Conservation (phyloP, 2,329 filamentous ascomycete species). For the Microsporum canis region DNA sequence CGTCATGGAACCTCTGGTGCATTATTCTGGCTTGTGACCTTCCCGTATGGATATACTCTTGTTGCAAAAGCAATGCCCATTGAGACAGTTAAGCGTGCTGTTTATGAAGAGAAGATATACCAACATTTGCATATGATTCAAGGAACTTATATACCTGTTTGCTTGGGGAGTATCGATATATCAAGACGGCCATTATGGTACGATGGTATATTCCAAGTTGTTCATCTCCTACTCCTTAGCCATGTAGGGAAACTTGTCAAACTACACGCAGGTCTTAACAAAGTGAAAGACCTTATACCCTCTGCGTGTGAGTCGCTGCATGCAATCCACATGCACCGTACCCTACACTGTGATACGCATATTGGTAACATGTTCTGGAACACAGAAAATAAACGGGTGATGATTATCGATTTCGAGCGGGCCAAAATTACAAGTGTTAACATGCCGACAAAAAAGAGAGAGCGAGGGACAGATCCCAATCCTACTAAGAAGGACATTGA, state of each 20-base stretch:
- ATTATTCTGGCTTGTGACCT: conserved; percentile 18
- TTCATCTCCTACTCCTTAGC: conserved; percentile 7
- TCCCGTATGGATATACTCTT: conserved; percentile 16
- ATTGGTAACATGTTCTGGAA: conserved; percentile 12
- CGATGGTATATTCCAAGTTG: conserved; percentile 10
- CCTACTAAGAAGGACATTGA: not conserved
- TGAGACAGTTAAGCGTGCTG: conserved; percentile 6
- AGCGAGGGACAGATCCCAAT: not conserved
- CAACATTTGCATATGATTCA: conserved; percentile 13
- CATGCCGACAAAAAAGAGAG: not conserved
- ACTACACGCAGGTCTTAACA: not conserved
- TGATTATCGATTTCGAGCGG: conserved; percentile 14
- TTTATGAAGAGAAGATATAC: conserved; percentile 14
- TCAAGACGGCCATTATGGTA: conserved; percentile 8
- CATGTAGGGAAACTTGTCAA: conserved; percentile 7
- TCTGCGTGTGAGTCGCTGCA: conserved; percentile 5
- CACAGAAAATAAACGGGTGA: conserved; percentile 7
- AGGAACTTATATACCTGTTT: conserved; percentile 14
- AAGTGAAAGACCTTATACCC: not conserved
- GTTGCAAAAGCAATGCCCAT: conserved; percentile 14
- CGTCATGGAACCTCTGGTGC: conserved; percentile 15
- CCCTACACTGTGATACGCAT: conserved; percentile 6
- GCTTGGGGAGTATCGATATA: conserved; percentile 15
- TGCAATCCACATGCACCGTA: conserved; percentile 9
- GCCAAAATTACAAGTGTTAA: not conserved